A percentile compares a stretch with the other conserved stretches of the same genome.
Conservation (phyloP, 805 yeast genomes). For the Ogataea sp. region DNA sequence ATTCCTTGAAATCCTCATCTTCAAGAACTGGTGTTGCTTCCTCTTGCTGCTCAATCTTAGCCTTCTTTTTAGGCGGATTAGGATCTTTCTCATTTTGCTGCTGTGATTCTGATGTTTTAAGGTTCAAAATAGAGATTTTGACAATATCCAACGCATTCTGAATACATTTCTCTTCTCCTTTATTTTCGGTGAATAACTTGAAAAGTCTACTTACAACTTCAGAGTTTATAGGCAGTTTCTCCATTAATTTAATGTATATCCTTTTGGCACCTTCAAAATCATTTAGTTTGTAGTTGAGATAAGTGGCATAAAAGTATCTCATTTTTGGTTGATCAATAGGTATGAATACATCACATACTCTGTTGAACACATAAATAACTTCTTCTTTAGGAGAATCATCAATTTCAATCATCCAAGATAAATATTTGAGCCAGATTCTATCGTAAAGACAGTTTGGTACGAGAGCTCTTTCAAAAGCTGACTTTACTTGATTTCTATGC, state of each 20-base stretch:
- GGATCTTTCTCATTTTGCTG: neutral
- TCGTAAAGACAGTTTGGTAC: conserved; percentile 57
- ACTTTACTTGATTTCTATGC: conserved; percentile 25
- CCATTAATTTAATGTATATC: conserved; percentile 12
- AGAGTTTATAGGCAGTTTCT: conserved; percentile 4
- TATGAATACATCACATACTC: conserved; percentile 38
- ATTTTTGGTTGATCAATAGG: conserved; percentile 17
- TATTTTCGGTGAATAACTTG: conserved; percentile 8
- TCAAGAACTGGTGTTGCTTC: neutral
- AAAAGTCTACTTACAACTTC: conserved; percentile 11
- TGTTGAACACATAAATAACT: conserved; percentile 33
- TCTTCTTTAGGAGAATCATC: conserved; percentile 25
- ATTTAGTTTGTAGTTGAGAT: conserved; percentile 10
- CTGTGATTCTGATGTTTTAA: neutral
- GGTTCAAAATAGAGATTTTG: too few relatives aligned
- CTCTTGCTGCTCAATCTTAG: neutral
- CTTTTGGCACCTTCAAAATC: conserved; percentile 12
- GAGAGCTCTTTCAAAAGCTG: conserved; percentile 66
- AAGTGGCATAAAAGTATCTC: conserved; percentile 23
- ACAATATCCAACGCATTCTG: too few relatives aligned
- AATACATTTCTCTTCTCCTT: neutral
- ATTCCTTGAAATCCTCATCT: conserved; percentile 8
- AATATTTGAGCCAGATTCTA: conserved; percentile 62
- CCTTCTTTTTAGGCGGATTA: neutral
- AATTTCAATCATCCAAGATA: conserved; percentile 39